Conservation (phyloP, 2,329 filamentous ascomycete genomes). For the Claviceps spartinae region DNA sequence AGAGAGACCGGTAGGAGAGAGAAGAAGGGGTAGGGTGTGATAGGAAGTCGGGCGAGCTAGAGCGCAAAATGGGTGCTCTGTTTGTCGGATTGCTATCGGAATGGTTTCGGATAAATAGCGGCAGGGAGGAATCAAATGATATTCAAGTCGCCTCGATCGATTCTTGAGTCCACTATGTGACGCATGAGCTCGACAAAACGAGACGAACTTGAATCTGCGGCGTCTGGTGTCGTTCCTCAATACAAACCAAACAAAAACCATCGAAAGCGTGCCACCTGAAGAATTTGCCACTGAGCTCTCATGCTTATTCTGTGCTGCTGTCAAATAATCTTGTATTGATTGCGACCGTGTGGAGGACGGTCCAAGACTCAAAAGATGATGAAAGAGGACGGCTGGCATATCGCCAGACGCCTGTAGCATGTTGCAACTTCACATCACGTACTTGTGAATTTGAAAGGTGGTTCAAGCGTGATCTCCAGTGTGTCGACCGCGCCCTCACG, state of each 20-base stretch:
- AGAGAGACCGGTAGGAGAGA: constrained; percentile 22
- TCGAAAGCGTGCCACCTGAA: constrained; percentile 9
- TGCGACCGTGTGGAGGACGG: too few species aligned
- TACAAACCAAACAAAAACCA: constrained; percentile 19
- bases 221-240: constrained; percentile 30
- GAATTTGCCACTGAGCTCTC: background rate
- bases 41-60: constrained; percentile 9
- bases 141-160: constrained; percentile 22
- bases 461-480: too few species aligned
- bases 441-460: too few species aligned
- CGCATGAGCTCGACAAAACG: constrained; percentile 23
- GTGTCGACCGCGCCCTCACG: too few species aligned
- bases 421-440: too few species aligned
- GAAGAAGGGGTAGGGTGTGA: constrained; percentile 14
- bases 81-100: background rate
- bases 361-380: too few species aligned
- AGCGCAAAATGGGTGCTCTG: background rate
- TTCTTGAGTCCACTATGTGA: constrained; percentile 19
- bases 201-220: constrained; percentile 23
- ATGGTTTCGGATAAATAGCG: constrained; percentile 10
- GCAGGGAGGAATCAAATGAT: constrained; percentile 18
- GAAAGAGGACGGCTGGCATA: too few species aligned
- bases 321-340: too few species aligned
- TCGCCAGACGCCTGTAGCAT: too few species aligned
- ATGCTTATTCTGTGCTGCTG: too few species aligned